Percentiles rank a stretch among this genome's conserved stretches.
These are phyloP conservation scores for Colletotrichum gigasporum DNA, from an alignment of 2,329 filamentous ascomycete species.

Conservation along the genomic window DNA sequence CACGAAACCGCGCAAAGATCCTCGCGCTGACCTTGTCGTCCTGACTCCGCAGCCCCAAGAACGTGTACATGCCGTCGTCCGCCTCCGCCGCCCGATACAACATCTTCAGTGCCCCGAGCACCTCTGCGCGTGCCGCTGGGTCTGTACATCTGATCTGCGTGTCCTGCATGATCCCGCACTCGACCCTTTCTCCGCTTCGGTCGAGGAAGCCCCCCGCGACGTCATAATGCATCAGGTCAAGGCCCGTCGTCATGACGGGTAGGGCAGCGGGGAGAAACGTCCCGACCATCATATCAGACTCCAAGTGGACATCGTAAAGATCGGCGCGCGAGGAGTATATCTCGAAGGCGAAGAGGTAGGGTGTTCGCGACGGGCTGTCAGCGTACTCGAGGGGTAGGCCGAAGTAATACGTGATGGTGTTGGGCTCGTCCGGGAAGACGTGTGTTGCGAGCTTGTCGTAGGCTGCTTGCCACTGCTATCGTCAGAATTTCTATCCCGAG, in stretches of 20 bases:
- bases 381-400: slow-evolving; percentile 45
- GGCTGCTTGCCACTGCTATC: slow-evolving; percentile 48
- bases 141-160: slow-evolving; percentile 33
- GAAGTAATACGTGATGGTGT: slow-evolving; percentile 53
- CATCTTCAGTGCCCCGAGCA: slow-evolving; percentile 31
- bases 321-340: slow-evolving; percentile 32
- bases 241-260: slow-evolving; percentile 36
- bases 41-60: slow-evolving; percentile 33
- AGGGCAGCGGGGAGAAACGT: slow-evolving; percentile 33
- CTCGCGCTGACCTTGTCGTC: slow-evolving; percentile 35
- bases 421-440: slow-evolving; percentile 44
- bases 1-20: slow-evolving; percentile 36
- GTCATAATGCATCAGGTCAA: slow-evolving; percentile 36
- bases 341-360: slow-evolving; percentile 37
- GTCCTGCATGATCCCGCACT: slow-evolving; percentile 38
- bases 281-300: slow-evolving; percentile 34
- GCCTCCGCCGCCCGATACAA: slow-evolving; percentile 33
- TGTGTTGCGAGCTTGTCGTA: slow-evolving; percentile 49
- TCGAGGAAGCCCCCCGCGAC: slow-evolving; percentile 37
- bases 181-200: slow-evolving; percentile 28
- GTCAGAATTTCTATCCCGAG: background rate
- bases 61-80: slow-evolving; percentile 35
- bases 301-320: slow-evolving; percentile 36
- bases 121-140: slow-evolving; percentile 12
- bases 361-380: slow-evolving; percentile 33